Evolutionary conservation across 306 rosid genomes (phyloP).

Genomic region (Acacia confusa): DNA sequence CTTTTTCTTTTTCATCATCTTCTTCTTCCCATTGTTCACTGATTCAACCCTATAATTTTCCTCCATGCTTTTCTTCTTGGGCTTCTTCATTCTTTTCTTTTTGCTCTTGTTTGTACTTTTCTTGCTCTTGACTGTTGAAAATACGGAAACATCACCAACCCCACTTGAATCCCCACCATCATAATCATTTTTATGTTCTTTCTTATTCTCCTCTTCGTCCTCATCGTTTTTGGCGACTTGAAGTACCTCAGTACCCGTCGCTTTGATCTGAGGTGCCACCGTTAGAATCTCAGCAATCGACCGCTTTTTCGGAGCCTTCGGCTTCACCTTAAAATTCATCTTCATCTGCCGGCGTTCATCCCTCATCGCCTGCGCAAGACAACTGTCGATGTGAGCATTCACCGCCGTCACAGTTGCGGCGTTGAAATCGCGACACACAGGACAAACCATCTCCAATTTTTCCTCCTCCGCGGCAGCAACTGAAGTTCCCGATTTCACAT

Average conservation of each 20-base stretch:
- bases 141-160: neutral
- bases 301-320: slow-evolving; percentile 75
- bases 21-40: slow-evolving; percentile 38
- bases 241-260: slow-evolving; percentile 15
- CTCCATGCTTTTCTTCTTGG: slow-evolving; percentile 42
- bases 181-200: slow-evolving; percentile 27
- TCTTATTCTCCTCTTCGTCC: slow-evolving; percentile 26
- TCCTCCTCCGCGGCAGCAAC: slow-evolving; percentile 27
- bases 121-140: slow-evolving; percentile 35
- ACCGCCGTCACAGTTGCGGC: slow-evolving; percentile 63
- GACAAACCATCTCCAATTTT: slow-evolving; percentile 63
- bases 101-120: slow-evolving; percentile 38
- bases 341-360: slow-evolving; percentile 45
- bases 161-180: slow-evolving; percentile 20
- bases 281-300: slow-evolving; percentile 89
- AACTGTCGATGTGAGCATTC: slow-evolving; percentile 64
- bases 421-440: slow-evolving; percentile 64
- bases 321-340: slow-evolving; percentile 48
- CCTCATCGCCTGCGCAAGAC: slow-evolving; percentile 52
- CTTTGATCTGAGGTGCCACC: slow-evolving; percentile 70
- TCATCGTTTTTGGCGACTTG: slow-evolving; percentile 7
- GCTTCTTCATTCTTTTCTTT: slow-evolving; percentile 44
- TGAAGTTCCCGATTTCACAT: neutral
- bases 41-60: slow-evolving; percentile 26
- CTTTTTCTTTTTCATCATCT: slow-evolving; percentile 31